Base-by-base conservation (phyloP, 306 rosid genomes). In the Cucumis hystrix region DNA sequence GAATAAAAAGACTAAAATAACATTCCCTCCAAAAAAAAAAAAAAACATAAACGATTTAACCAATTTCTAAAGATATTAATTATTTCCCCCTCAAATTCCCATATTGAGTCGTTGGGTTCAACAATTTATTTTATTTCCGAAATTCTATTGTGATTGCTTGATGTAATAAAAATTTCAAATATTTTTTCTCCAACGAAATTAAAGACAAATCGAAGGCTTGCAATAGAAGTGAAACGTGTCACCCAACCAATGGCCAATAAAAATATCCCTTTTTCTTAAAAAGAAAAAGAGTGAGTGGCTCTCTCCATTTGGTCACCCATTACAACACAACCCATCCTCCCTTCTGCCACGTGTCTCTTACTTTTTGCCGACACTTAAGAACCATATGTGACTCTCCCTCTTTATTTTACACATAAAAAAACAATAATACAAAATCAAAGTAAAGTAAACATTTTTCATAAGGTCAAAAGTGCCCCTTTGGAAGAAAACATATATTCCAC, bases 311-410 rank as follows among this genome's bases (percentile, higher is more conserved):
- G 55, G 10, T 20, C 21, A 33, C 68, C 30, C 30, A 28, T 1
- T 28, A 23, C 25, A 23, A 0, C n/a, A n/a, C n/a, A 67, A 67
- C 10, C 35, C 74, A 67, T 40, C 74, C 12, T 20, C 6, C 5
- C 1, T 18, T 67, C 52, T 20, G 74, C 75, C 75, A 70, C 75
- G 58, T 45, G 75, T 70, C 0, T 8, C n/a, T 37, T 37, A 4
- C 9, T 6, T 39, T 69, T 70, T 70, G 75, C 75, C 75, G 75
- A 70, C 75, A 70, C 75, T 47, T n/a, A 23, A 70, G 2, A 47
- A 12, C 23, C 21, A 70, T 45, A 12, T 70, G 71, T 35, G 72
- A 65, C 25, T 23, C 25, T 23, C 25, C 25, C 25, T 23, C 25
- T 23, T 23, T 23, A 23, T 1, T 23, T 23, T 23, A 23, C 25